Percentiles rank a stretch among this genome's conserved stretches.
Conservation (phyloP, 1,284 basidiomycete species). For the Somion occarium region DNA sequence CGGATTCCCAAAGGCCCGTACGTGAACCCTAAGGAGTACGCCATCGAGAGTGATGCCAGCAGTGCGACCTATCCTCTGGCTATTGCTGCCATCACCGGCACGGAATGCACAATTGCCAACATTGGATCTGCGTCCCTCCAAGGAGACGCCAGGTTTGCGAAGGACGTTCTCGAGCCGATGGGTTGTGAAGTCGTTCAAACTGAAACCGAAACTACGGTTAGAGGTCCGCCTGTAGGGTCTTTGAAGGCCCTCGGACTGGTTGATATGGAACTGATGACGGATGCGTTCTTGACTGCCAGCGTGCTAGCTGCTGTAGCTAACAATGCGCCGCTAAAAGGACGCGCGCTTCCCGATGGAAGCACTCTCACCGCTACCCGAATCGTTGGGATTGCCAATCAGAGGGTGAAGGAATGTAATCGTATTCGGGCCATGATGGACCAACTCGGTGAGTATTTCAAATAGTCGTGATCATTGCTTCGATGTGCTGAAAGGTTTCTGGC, state of each 20-base stretch:
- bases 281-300: constrained; percentile 95
- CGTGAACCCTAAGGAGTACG: constrained; percentile 76
- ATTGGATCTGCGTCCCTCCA: constrained; percentile 92
- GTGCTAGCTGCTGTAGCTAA: constrained; percentile 87
- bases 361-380: constrained; percentile 67
- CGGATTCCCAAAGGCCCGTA: constrained; percentile 84
- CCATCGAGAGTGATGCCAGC: constrained; percentile 94
- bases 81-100: constrained; percentile 94
- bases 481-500: too few relatives aligned
- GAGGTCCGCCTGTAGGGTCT: constrained; percentile 78
- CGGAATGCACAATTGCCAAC: constrained; percentile 88
- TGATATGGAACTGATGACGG: constrained; percentile 99
- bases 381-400: constrained; percentile 94
- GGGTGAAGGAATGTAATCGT: constrained; percentile 98
- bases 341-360: constrained; percentile 29
- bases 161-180: constrained; percentile 91
- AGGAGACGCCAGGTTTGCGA: constrained; percentile 95
- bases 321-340: constrained; percentile 37
- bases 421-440: constrained; percentile 97
- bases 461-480: too few relatives aligned
- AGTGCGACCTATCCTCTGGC: constrained; percentile 97
- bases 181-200: constrained; percentile 92
- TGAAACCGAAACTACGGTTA: constrained; percentile 86
- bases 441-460: constrained; percentile 77
- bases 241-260: constrained; percentile 84